Percentiles rank a stretch among this genome's conserved stretches.
Conservation (phyloP, 1,139 yeast species). For the Yamadazyma sp. region DNA sequence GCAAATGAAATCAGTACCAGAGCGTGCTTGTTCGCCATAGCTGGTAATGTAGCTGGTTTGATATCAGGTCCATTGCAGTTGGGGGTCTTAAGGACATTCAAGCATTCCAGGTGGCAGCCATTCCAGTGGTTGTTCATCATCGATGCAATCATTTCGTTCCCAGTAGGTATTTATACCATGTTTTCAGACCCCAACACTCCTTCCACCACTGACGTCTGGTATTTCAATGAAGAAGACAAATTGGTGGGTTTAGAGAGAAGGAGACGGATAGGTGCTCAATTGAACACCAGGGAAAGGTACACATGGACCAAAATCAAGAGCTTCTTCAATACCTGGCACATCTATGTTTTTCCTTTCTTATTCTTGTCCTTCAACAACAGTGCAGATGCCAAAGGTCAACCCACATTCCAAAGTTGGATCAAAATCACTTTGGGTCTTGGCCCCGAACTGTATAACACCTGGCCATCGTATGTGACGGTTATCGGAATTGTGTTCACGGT, state of each 20-base stretch:
- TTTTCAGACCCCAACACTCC: slow-evolving; percentile 40
- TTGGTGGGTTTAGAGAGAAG: slow-evolving; percentile 40
- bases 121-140: slow-evolving; percentile 42
- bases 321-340: slow-evolving; percentile 51
- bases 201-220: slow-evolving; percentile 38
- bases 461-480: slow-evolving; percentile 49
- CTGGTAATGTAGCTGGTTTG: slow-evolving; percentile 29
- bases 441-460: slow-evolving; percentile 44
- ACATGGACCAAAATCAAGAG: slow-evolving; percentile 39
- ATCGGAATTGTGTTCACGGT: slow-evolving; percentile 43
- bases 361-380: slow-evolving; percentile 52
- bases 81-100: slow-evolving; percentile 30
- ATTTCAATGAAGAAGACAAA: slow-evolving; percentile 33
- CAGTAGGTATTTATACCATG: slow-evolving; percentile 37
- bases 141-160: slow-evolving; percentile 38
- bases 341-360: slow-evolving; percentile 47
- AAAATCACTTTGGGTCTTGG: slow-evolving; percentile 40
- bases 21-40: slow-evolving; percentile 45
- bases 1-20: slow-evolving; percentile 34
- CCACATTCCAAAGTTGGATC: slow-evolving; percentile 57
- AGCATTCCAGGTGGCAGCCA: slow-evolving; percentile 28
- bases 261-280: slow-evolving; percentile 46
- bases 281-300: slow-evolving; percentile 44
- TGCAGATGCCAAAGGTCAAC: slow-evolving; percentile 43
- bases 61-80: slow-evolving; percentile 40